These are phyloP conservation scores for Rutidosis leptorrhynchoides DNA, from an alignment of 129 eudicot genomes.

Conservation along the genomic window DNA sequence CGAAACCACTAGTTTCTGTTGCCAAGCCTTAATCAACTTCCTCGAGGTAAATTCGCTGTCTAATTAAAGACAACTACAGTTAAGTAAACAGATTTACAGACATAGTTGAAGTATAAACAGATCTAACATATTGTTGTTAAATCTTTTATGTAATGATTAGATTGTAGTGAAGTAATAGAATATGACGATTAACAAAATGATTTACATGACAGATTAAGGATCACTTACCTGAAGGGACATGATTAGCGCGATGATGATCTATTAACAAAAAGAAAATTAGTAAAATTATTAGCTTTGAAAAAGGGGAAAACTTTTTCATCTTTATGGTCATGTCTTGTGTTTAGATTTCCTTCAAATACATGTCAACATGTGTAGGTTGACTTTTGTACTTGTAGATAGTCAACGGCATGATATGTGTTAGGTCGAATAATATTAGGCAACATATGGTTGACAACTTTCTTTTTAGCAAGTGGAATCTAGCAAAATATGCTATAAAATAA, in stretches of 20 bases:
- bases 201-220: not conserved
- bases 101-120: not conserved
- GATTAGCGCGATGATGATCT: conserved; percentile 10
- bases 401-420: not conserved
- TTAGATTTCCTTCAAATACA: not conserved
- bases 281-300: conserved; percentile 3
- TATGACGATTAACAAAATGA: not conserved
- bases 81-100: not conserved
- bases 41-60: not conserved
- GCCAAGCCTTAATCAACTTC: conserved; percentile 19
- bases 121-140: not conserved
- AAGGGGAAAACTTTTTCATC: conserved; percentile 17
- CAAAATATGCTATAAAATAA: too few species aligned
- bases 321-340: not conserved
- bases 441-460: not conserved
- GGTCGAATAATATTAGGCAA: not conserved
- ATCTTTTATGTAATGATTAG: not conserved
- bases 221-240: conserved; percentile 2
- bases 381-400: not conserved
- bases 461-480: too few species aligned
- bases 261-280: not conserved
- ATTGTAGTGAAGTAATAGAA: not conserved
- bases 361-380: not conserved
- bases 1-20: not conserved
- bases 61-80: not conserved